Percentiles rank a stretch among this genome's conserved stretches.
phyloP scores from a whole-genome alignment of 352 stramenopile genomes.

The Pythium coloratum region DNA sequence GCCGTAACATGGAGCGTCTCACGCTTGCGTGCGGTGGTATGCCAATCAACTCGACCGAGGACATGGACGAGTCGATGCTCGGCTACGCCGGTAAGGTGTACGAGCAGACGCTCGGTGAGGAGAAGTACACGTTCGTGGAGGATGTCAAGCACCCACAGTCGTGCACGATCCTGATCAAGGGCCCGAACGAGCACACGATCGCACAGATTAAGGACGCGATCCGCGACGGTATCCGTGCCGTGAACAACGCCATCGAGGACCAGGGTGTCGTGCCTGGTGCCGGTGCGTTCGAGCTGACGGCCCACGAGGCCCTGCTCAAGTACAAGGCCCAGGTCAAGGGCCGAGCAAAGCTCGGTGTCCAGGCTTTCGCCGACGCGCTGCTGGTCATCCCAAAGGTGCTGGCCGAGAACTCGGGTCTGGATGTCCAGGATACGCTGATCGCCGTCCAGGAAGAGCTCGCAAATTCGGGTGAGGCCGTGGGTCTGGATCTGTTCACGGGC shows the following conservation, averaged over 20 bases:
- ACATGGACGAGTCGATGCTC: conserved; percentile 96
- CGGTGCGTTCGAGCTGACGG: conserved; percentile 96
- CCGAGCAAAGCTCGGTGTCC: conserved; percentile 96
- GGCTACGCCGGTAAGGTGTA: conserved; percentile 97
- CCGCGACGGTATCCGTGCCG: conserved; percentile 96
- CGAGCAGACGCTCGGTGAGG: conserved; percentile 98
- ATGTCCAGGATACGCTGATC: conserved; percentile 96
- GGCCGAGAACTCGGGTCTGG: conserved; percentile 84
- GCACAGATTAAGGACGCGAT: conserved; percentile 99
- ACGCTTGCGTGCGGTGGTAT: conserved; percentile 98
- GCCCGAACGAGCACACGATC: conserved; percentile 98
- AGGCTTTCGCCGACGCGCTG: conserved; percentile 97
- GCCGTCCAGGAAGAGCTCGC: conserved; percentile 95
- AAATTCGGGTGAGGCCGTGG: conserved; percentile 90
- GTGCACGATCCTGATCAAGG: conserved; percentile 98
- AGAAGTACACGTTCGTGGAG: conserved; percentile 99
- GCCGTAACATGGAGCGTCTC: conserved; percentile 99
- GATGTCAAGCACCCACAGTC: conserved; percentile 96
- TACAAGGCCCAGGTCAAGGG: conserved; percentile 91
- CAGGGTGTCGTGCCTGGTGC: conserved; percentile 94
- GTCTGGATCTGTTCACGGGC: conserved; percentile 95
- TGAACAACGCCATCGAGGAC: conserved; percentile 99
- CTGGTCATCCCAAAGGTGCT: conserved; percentile 98
- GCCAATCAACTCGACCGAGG: conserved; percentile 98
- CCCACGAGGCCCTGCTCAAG: conserved; percentile 86